phyloP scores from a whole-genome alignment of 1,284 basidiomycete species.

The Gomphus bonarii region DNA sequence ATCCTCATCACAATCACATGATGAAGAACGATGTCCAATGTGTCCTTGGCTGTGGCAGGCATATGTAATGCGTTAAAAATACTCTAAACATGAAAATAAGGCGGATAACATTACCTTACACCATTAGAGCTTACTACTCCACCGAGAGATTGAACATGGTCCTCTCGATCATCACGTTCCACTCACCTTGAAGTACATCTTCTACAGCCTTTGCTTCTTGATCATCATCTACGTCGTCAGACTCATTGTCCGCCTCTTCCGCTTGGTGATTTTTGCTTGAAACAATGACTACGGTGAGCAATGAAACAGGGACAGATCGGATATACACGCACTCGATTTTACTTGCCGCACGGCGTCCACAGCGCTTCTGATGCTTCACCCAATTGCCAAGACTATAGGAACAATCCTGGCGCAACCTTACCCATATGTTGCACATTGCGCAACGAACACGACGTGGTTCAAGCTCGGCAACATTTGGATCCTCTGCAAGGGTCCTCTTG shows the following conservation, averaged over 20 bases:
- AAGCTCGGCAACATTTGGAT: not conserved
- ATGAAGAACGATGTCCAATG: not conserved
- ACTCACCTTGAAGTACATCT: not conserved
- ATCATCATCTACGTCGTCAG: not conserved
- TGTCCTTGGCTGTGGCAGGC: not conserved
- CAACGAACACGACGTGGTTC: conserved; percentile 1
- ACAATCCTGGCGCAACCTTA: not conserved
- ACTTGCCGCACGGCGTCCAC: not conserved
- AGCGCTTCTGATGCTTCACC: not conserved
- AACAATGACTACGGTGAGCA: not conserved
- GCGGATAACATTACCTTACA: not conserved
- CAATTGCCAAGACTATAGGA: conserved; percentile 6
- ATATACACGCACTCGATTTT: not conserved
- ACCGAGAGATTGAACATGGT: not conserved
- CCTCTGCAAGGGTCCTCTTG: not conserved
- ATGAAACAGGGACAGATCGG: not conserved
- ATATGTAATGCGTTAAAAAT: not conserved
- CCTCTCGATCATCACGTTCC: not conserved
- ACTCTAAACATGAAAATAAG: not conserved
- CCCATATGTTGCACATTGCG: not conserved
- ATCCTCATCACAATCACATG: not conserved
- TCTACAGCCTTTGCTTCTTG: not conserved
- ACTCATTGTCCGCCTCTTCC: not conserved
- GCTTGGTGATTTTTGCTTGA: not conserved
- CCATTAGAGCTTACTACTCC: not conserved